Conservation (phyloP, 441 rosid genomes). For the Eruca vesicaria region DNA sequence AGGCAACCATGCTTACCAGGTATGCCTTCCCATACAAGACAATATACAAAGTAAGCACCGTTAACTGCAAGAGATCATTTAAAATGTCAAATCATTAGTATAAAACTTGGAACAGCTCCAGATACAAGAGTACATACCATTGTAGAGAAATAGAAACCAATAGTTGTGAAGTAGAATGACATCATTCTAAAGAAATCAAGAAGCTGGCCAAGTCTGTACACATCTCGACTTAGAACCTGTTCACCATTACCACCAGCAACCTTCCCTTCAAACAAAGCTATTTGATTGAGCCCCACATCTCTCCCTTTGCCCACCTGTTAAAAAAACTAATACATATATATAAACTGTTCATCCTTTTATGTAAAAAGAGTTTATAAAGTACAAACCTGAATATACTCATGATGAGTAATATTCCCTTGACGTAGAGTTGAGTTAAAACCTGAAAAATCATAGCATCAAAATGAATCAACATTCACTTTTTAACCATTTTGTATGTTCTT, state of each 20-base stretch:
- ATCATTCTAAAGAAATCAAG: slow-evolving; percentile 97
- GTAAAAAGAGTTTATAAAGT: neutral
- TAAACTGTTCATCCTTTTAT: neutral
- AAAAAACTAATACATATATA: neutral
- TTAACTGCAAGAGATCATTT: slow-evolving; percentile 64
- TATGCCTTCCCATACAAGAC: slow-evolving; percentile 94
- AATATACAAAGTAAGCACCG: slow-evolving; percentile 83
- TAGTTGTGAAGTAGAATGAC: slow-evolving; percentile 84
- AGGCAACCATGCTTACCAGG: slow-evolving; percentile 64
- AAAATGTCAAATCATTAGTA: slow-evolving; percentile 25
- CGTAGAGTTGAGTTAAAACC: slow-evolving; percentile 95
- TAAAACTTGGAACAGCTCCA: slow-evolving; percentile 14
- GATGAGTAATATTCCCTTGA: slow-evolving; percentile 90
- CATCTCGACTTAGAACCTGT: slow-evolving; percentile 86
- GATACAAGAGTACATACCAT: slow-evolving; percentile 49
- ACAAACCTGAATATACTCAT: slow-evolving; percentile 60
- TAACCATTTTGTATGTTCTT: too few species aligned
- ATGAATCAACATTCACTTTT: too few species aligned
- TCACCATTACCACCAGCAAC: slow-evolving; percentile 96
- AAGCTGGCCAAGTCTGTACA: slow-evolving; percentile 90
- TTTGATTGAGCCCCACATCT: slow-evolving; percentile 95
- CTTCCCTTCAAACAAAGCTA: slow-evolving; percentile 93
- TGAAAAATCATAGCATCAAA: slow-evolving; percentile 35
- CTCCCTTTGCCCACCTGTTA: slow-evolving; percentile 96
- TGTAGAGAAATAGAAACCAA: slow-evolving; percentile 94